Percentiles rank a stretch among this genome's conserved stretches.
Evolutionary conservation across 1,139 yeast genomes (phyloP).

Genomic region (Scheffersomyces parashehatae): DNA sequence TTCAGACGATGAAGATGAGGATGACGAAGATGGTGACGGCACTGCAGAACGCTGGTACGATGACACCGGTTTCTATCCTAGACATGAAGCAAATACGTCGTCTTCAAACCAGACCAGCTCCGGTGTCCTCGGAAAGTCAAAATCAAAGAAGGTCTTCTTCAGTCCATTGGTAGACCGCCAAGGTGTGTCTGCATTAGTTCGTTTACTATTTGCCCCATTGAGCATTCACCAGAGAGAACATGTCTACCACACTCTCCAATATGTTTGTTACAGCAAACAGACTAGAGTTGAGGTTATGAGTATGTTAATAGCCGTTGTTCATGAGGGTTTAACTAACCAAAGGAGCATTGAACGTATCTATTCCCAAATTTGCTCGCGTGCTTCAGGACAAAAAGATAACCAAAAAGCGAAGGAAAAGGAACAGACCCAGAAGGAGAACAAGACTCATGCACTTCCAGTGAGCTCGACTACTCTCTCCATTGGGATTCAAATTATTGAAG

Average conservation of each 20-base stretch:
- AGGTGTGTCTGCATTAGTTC: constrained; percentile 73
- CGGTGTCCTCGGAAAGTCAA: constrained; percentile 6
- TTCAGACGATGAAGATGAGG: constrained; percentile 16
- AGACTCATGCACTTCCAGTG: constrained; percentile 42
- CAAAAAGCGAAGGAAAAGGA: not conserved
- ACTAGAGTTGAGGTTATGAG: constrained; percentile 78
- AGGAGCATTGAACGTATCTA: constrained; percentile 67
- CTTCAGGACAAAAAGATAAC: constrained; percentile 15
- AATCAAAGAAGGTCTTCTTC: constrained; percentile 42
- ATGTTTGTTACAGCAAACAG: constrained; percentile 74
- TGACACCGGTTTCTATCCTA: not conserved
- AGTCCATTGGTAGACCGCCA: constrained; percentile 73
- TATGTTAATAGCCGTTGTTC: constrained; percentile 64
- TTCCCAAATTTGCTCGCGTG: constrained; percentile 48
- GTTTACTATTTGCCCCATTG: constrained; percentile 75
- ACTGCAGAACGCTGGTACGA: not conserved
- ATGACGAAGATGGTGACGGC: constrained; percentile 3
- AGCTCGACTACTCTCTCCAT: constrained; percentile 69
- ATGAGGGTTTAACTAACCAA: constrained; percentile 70
- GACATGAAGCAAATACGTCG: not conserved
- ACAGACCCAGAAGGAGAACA: constrained; percentile 7
- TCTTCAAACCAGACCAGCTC: not conserved
- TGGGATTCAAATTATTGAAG: constrained; percentile 78
- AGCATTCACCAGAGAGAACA: constrained; percentile 63
- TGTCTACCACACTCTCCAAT: constrained; percentile 66